A percentile compares a stretch with the other conserved stretches of the same genome.
phyloP scores from a whole-genome alignment of 352 stramenopile genomes.

The Pythium aphanidermatum region DNA sequence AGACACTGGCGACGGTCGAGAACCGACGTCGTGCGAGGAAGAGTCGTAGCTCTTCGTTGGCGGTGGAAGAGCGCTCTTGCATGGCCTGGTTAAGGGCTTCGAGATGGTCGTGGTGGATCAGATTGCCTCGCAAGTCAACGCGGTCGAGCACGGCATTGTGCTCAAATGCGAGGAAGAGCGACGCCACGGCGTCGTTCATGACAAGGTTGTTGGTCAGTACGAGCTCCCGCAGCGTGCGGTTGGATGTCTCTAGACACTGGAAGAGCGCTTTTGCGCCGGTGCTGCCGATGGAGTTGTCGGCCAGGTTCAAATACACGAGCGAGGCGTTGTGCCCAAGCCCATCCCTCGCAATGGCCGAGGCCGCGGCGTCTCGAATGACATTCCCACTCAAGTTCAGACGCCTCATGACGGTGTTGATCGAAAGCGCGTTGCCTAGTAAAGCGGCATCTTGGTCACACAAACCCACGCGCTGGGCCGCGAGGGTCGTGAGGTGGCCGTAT shows the following conservation, averaged over 20 bases:
- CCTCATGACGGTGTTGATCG: conserved; percentile 51
- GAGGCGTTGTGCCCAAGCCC: conserved; percentile 37
- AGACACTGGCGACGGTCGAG: background rate
- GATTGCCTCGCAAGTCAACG: conserved; percentile 50
- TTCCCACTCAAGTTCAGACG: conserved; percentile 61
- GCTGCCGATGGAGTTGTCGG: conserved; percentile 53
- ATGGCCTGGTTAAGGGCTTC: conserved; percentile 17
- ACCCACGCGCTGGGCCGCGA: conserved; percentile 36
- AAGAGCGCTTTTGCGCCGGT: conserved; percentile 44
- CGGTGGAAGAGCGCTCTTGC: conserved; percentile 23
- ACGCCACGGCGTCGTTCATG: conserved; percentile 38
- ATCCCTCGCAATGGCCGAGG: conserved; percentile 27
- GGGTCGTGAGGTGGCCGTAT: conserved; percentile 45
- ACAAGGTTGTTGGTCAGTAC: conserved; percentile 60
- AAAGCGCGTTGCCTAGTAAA: conserved; percentile 34
- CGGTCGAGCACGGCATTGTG: conserved; percentile 31
- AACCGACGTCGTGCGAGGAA: conserved; percentile 45
- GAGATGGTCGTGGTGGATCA: conserved; percentile 42
- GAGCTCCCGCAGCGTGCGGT: conserved; percentile 37
- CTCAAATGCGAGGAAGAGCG: conserved; percentile 27
- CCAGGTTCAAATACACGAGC: conserved; percentile 48
- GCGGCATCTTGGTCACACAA: conserved; percentile 33
- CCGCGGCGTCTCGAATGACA: conserved; percentile 31
- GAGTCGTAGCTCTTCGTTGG: conserved; percentile 35
- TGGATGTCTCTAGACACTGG: conserved; percentile 23